Percentiles rank a stretch among this genome's conserved stretches.
These are phyloP conservation scores for Pichia occidentalis DNA, from an alignment of 805 yeast genomes.

Conservation along the genomic window DNA sequence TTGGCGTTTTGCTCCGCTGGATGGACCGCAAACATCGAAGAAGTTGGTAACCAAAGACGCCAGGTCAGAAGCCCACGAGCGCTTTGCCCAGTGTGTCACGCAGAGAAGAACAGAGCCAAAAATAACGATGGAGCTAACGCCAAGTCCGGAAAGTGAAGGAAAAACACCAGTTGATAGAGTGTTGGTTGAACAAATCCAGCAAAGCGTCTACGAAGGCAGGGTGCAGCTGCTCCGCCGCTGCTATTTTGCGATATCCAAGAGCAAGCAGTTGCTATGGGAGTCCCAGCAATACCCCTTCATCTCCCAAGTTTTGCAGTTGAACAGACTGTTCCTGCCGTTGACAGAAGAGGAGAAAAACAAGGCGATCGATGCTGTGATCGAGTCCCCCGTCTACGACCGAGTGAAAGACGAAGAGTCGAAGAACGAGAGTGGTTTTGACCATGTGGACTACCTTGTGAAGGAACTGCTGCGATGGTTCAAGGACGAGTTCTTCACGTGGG, in stretches of 20 bases:
- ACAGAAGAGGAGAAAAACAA: constrained; percentile 36
- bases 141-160: too few relatives aligned
- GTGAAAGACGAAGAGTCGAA: constrained; percentile 25
- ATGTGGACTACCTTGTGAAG: constrained; percentile 52
- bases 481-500: constrained; percentile 77
- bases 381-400: constrained; percentile 51
- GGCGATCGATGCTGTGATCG: constrained; percentile 62
- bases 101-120: too few relatives aligned
- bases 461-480: constrained; percentile 67
- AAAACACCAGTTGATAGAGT: too few relatives aligned
- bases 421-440: constrained; percentile 27
- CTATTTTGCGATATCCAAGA: background rate
- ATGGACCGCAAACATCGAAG: too few relatives aligned
- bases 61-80: too few relatives aligned
- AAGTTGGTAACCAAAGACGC: too few relatives aligned
- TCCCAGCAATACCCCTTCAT: constrained; percentile 3
- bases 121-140: too few relatives aligned
- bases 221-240: background rate
- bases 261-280: background rate
- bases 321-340: background rate
- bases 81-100: too few relatives aligned
- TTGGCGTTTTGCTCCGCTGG: too few relatives aligned
- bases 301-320: background rate
- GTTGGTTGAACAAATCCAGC: background rate
- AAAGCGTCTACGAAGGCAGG: constrained; percentile 3